phyloP scores from a whole-genome alignment of 768 basidiomycete genomes.

The Psilocybe cubensis region DNA sequence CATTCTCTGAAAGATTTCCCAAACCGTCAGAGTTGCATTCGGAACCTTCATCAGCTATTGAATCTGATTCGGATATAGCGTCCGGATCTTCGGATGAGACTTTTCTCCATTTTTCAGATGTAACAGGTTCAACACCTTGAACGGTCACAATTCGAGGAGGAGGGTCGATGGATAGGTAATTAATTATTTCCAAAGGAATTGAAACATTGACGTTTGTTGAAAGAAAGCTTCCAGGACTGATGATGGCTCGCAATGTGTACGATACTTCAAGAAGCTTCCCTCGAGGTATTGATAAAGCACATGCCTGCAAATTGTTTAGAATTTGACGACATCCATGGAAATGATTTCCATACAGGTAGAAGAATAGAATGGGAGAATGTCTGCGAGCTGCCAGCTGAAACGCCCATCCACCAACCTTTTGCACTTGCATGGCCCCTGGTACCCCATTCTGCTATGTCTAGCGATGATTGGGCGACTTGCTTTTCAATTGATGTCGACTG shows the following conservation, averaged over 20 bases:
- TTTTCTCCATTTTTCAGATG: background rate
- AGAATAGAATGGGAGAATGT: slow-evolving; percentile 72
- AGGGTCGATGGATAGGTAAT: slow-evolving; percentile 86
- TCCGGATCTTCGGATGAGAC: background rate
- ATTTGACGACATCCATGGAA: slow-evolving; percentile 2
- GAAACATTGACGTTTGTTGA: slow-evolving; percentile 69
- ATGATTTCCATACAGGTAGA: slow-evolving; percentile 61
- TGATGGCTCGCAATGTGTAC: slow-evolving; percentile 68
- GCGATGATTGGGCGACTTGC: slow-evolving; percentile 62
- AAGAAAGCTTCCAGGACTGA: slow-evolving; percentile 58
- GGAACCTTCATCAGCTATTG: background rate
- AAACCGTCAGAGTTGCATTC: slow-evolving; percentile 9
- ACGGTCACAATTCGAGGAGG: slow-evolving; percentile 38
- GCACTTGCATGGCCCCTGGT: slow-evolving; percentile 75
- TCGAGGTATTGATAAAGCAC: slow-evolving; percentile 69
- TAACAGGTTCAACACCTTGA: background rate
- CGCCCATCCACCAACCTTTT: slow-evolving; percentile 91
- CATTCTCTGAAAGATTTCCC: slow-evolving; percentile 27
- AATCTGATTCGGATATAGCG: background rate
- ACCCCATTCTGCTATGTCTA: slow-evolving; percentile 68
- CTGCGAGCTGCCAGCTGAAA: slow-evolving; percentile 59
- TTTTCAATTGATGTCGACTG: slow-evolving; percentile 64
- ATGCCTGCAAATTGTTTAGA: slow-evolving; percentile 47
- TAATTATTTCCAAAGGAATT: slow-evolving; percentile 78
- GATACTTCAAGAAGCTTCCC: slow-evolving; percentile 77